Evolutionary conservation across 176 grass and related monocot genomes (phyloP).

Genomic region (Thalia dealbata): DNA sequence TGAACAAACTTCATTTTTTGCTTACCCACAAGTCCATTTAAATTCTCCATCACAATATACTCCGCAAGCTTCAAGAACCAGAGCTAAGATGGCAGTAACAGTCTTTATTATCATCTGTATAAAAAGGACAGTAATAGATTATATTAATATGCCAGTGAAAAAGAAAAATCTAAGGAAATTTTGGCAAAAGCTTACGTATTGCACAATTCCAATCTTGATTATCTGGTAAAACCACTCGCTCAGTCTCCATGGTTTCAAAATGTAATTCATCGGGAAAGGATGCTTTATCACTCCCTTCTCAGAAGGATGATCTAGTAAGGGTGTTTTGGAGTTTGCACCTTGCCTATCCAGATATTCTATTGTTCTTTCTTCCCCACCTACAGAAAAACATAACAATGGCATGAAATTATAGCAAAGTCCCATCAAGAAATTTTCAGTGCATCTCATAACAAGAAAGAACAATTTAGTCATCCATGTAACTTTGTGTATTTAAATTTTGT

Average conservation of each 20-base stretch:
- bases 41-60: slow-evolving; percentile 92
- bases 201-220: slow-evolving; percentile 88
- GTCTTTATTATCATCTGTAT: slow-evolving; percentile 83
- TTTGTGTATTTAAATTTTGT: not conserved
- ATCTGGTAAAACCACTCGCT: slow-evolving; percentile 75
- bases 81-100: slow-evolving; percentile 78
- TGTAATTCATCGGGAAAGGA: slow-evolving; percentile 92
- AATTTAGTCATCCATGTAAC: not conserved
- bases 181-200: slow-evolving; percentile 58
- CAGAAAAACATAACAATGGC: not conserved
- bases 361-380: slow-evolving; percentile 89
- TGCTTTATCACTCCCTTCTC: slow-evolving; percentile 59
- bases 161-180: slow-evolving; percentile 12
- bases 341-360: slow-evolving; percentile 75
- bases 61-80: slow-evolving; percentile 77
- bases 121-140: not conserved
- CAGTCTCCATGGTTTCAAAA: slow-evolving; percentile 71
- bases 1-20: not conserved
- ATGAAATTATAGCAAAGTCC: not conserved
- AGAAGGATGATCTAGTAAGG: slow-evolving; percentile 49
- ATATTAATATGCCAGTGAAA: slow-evolving; percentile 16
- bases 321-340: slow-evolving; percentile 29
- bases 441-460: not conserved
- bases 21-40: slow-evolving; percentile 87
- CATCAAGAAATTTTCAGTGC: not conserved